phyloP scores from a whole-genome alignment of 805 yeast species.

The Ogataea nitratoaversa region DNA sequence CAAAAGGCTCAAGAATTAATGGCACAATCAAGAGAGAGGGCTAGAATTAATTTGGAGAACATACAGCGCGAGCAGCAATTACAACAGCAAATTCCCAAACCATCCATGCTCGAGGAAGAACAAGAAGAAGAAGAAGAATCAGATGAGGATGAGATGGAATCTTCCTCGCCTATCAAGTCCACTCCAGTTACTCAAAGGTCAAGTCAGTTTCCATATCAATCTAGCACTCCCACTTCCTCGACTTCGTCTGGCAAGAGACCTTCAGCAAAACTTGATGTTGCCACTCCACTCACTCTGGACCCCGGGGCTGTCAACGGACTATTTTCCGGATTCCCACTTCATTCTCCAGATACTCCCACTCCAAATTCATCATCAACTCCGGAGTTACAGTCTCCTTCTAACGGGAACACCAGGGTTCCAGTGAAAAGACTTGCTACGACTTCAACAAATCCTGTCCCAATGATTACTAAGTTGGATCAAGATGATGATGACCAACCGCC shows the following conservation, averaged over 20 bases:
- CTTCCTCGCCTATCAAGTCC: not conserved
- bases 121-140: not conserved
- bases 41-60: conserved; percentile 47
- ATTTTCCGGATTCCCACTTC: conserved; percentile 64
- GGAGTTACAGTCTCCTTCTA: conserved; percentile 13
- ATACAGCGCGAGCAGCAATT: conserved; percentile 34
- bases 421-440: conserved; percentile 20
- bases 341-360: conserved; percentile 52
- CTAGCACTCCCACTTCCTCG: conserved; percentile 29
- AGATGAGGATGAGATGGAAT: not conserved
- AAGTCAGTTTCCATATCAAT: conserved; percentile 14
- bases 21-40: conserved; percentile 76
- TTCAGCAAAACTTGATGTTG: conserved; percentile 34
- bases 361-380: conserved; percentile 36
- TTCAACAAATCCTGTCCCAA: conserved; percentile 26
- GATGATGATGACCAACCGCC: conserved; percentile 5
- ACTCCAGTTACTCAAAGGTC: conserved; percentile 21
- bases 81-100: conserved; percentile 7
- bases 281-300: conserved; percentile 32
- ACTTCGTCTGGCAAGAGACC: conserved; percentile 18
- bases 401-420: conserved; percentile 7
- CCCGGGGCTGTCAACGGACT: conserved; percentile 40
- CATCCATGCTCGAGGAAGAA: conserved; percentile 17
- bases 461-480: conserved; percentile 27
- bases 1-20: conserved; percentile 82